These are phyloP conservation scores for Aspergillus quadrilineatus DNA, from an alignment of 2,329 filamentous ascomycete species.

Conservation along the genomic window DNA sequence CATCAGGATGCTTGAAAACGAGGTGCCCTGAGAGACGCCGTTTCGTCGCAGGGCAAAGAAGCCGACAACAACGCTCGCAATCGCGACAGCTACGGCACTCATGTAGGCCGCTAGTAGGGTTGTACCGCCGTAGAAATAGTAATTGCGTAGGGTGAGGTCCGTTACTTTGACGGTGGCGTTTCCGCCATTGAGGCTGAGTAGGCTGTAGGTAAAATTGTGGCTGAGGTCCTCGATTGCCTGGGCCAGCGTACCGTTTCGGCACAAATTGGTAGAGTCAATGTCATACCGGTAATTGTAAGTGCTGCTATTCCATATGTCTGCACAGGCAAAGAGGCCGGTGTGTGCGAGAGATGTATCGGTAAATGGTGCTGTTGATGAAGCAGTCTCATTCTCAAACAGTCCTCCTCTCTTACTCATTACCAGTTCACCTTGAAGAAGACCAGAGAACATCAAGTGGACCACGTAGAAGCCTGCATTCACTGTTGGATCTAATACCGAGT, in stretches of 20 bases:
- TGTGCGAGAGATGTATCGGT: neutral
- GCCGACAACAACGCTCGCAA: neutral
- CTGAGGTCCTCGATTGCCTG: conserved; percentile 14
- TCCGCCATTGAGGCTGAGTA: conserved; percentile 13
- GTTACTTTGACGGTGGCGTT: neutral
- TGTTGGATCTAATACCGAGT: neutral
- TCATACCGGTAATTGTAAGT: neutral
- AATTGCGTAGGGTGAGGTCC: neutral
- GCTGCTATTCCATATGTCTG: conserved; percentile 9
- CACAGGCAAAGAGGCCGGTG: neutral
- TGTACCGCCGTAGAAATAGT: neutral
- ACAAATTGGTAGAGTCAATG: neutral
- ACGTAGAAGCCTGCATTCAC: neutral
- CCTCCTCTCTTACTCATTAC: no score
- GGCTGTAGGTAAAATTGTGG: conserved; percentile 17
- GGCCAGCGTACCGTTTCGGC: conserved; percentile 12
- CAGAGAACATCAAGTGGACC: neutral
- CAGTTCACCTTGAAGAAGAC: neutral
- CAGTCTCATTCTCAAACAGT: neutral
- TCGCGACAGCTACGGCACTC: neutral
- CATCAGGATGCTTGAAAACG: conserved; percentile 14
- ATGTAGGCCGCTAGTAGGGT: neutral
- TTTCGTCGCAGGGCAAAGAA: conserved; percentile 8
- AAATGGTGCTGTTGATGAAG: neutral
- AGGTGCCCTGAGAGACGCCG: conserved; percentile 6